phyloP scores from a whole-genome alignment of 2,329 filamentous ascomycete species.

The Knoxdaviesia capensis region DNA sequence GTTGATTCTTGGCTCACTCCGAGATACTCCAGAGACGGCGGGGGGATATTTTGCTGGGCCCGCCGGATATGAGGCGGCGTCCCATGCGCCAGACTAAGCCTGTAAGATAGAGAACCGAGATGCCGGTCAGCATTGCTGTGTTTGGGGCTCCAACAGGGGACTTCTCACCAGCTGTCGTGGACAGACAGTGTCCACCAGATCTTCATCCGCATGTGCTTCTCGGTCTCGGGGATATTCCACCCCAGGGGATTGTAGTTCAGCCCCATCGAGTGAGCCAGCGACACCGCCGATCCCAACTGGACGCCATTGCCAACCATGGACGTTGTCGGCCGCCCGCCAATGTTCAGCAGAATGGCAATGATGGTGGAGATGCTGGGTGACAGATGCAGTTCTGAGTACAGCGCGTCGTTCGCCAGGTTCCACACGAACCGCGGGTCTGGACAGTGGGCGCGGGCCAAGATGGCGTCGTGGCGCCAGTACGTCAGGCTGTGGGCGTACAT shows the following conservation, averaged over 20 bases:
- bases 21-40: constrained; percentile 17
- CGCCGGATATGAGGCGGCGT: constrained; percentile 26
- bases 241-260: constrained; percentile 29
- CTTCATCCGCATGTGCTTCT: constrained; percentile 29
- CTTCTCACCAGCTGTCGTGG: constrained; percentile 30
- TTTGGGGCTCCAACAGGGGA: background rate
- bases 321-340: constrained; percentile 38
- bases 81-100: constrained; percentile 30
- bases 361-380: constrained; percentile 38
- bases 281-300: constrained; percentile 26
- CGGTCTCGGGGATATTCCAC: constrained; percentile 29
- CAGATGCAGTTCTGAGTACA: constrained; percentile 37
- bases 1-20: constrained; percentile 7
- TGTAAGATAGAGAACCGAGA: constrained; percentile 6
- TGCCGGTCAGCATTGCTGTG: background rate
- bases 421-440: constrained; percentile 40
- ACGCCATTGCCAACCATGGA: constrained; percentile 37
- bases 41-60: constrained; percentile 25
- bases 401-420: constrained; percentile 38
- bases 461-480: constrained; percentile 31
- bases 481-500: constrained; percentile 36
- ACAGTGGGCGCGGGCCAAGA: constrained; percentile 21
- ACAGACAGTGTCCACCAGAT: constrained; percentile 36
- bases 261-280: constrained; percentile 31
- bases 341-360: constrained; percentile 33